Conservation (phyloP, 495 filamentous ascomycete species). For the Tetracladium setigerum region DNA sequence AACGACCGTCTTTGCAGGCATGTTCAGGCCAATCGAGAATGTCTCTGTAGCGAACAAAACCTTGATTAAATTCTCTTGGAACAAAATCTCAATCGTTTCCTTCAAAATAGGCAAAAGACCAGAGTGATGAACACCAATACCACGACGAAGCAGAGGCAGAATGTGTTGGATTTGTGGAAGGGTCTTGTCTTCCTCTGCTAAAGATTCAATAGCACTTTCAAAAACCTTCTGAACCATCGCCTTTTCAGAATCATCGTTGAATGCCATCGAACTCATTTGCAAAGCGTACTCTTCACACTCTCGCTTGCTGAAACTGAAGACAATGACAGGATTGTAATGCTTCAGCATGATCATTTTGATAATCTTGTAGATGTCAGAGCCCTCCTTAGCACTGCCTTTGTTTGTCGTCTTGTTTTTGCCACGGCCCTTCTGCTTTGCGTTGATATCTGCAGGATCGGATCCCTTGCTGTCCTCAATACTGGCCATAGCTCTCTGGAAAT, state of each 20-base stretch:
- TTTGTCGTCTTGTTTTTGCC: slow-evolving; percentile 87
- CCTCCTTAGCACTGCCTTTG: slow-evolving; percentile 65
- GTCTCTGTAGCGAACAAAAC: slow-evolving; percentile 97
- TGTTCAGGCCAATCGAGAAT: slow-evolving; percentile 97
- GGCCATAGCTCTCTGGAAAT: slow-evolving; percentile 93
- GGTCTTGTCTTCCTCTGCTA: slow-evolving; percentile 83
- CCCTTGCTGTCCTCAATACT: slow-evolving; percentile 83
- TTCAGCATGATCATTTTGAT: slow-evolving; percentile 97
- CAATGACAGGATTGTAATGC: slow-evolving; percentile 93
- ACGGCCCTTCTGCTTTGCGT: slow-evolving; percentile 71
- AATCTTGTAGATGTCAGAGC: slow-evolving; percentile 90
- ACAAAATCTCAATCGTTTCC: slow-evolving; percentile 97
- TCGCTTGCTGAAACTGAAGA: slow-evolving; percentile 98
- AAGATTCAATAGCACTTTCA: slow-evolving; percentile 74
- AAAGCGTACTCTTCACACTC: slow-evolving; percentile 86
- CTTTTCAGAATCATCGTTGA: slow-evolving; percentile 96
- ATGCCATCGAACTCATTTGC: slow-evolving; percentile 76
- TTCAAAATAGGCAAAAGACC: slow-evolving; percentile 93
- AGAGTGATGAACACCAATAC: slow-evolving; percentile 95
- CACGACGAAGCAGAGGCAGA: slow-evolving; percentile 78
- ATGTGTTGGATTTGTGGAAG: slow-evolving; percentile 89
- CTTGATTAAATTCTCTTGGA: slow-evolving; percentile 97
- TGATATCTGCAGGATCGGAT: slow-evolving; percentile 68
- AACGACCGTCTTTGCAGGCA: slow-evolving; percentile 98
- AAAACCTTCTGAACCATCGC: slow-evolving; percentile 93